phyloP scores from a whole-genome alignment of 306 rosid genomes.

The Begonia fuchsioides region DNA sequence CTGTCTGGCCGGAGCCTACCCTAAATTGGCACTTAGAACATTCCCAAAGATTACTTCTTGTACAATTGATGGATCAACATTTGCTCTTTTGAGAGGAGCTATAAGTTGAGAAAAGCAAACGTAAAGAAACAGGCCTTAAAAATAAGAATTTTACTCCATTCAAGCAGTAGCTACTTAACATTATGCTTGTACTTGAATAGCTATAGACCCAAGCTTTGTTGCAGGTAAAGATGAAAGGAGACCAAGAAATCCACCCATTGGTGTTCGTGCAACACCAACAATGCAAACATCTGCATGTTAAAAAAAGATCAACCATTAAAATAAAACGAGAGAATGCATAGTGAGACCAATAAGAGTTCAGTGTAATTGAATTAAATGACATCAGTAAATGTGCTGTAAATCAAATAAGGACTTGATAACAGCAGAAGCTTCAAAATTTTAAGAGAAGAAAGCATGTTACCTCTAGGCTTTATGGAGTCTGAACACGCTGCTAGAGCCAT shows the following conservation, averaged over 20 bases:
- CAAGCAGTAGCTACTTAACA: slow-evolving; percentile 3
- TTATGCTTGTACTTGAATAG: slow-evolving; percentile 43
- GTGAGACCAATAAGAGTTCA: too few species aligned
- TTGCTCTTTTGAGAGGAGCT: slow-evolving; percentile 93
- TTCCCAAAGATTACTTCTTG: slow-evolving; percentile 90
- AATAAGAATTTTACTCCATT: not conserved
- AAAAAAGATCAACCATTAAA: slow-evolving; percentile 4
- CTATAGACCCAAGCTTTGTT: slow-evolving; percentile 85
- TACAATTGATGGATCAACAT: slow-evolving; percentile 76
- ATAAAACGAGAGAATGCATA: not conserved
- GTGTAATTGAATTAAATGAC: too few species aligned
- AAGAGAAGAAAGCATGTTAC: slow-evolving; percentile 19
- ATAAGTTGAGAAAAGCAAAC: slow-evolving; percentile 6
- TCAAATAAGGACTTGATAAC: not conserved
- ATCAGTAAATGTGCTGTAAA: too few species aligned
- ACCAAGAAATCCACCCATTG: slow-evolving; percentile 94
- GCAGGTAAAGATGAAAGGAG: slow-evolving; percentile 71
- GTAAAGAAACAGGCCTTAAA: not conserved
- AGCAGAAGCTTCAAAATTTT: not conserved
- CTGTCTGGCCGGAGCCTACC: slow-evolving; percentile 99
- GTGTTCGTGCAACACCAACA: slow-evolving; percentile 96
- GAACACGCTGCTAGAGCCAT: slow-evolving; percentile 69
- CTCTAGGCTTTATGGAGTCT: slow-evolving; percentile 64
- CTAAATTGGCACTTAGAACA: slow-evolving; percentile 94
- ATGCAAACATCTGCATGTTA: slow-evolving; percentile 72